Base-by-base conservation (phyloP, 1,284 basidiomycete species). In the Puccinia triticina region DNA sequence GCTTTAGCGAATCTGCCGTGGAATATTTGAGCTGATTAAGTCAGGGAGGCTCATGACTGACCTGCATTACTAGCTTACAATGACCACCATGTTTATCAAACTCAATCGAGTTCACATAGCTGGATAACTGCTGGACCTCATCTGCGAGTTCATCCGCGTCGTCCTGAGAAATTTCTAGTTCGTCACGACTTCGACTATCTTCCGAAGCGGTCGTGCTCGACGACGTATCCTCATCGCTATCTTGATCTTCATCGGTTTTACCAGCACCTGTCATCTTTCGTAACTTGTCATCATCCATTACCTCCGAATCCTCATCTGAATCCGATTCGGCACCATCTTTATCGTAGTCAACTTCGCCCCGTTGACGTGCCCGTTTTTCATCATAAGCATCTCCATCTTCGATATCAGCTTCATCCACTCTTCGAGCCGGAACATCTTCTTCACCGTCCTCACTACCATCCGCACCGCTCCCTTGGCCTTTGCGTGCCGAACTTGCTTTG, bases 351-450 rank as follows among this genome's bases (percentile, higher is more conserved):
- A 92, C 90, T 85, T 93, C 91, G 85, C 91, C 90, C 77, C 89
- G 89, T 84, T 92, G 92, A 84, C 87, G 87, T 84, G 87, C 88
- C 79, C 88, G 88, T 88, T 94, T 94, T 83, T 88, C 88, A 82
- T 90, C 89, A 75, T 93, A 92, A 1, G 92, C 92, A 87, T 95
- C 94, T 48, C 91, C 92, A 85, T 94, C 93, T 57, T 92, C 87
- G 21, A 82, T 85, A 29, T 86, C 86, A 26, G 84, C 86, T 78
- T 82, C 82, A 29, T 64, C 84, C 16, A 61, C 82, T 55, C 77
- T 66, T 66, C 83, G 67, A 46, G 59, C 82, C n/a, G 84, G 84
- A 46, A 84, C 93, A 40, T 90, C 89, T 83, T 93, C 93, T 73
- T 92, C 91, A 64, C 53, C 75, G 50, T 77, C 91, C 37, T 89